Evolutionary conservation across 2,329 filamentous ascomycete genomes (phyloP).

Genomic region (Pseudohalonectria lignicola): DNA sequence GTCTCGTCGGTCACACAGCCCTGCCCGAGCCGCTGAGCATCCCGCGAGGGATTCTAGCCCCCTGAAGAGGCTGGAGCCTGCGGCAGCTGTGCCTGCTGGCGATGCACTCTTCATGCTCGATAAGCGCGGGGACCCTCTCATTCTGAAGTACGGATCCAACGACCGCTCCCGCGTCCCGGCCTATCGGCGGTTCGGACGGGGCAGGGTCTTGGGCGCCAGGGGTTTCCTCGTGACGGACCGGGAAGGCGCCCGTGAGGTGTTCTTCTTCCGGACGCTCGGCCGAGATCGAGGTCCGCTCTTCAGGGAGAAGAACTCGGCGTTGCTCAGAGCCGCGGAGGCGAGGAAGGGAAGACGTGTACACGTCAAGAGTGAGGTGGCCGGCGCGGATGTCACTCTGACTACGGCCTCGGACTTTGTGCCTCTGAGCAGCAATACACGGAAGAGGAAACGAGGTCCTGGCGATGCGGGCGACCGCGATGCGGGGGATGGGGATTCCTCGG

Average conservation of each 20-base stretch:
- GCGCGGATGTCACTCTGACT: neutral
- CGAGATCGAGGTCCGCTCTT: conserved; percentile 28
- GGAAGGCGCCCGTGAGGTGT: conserved; percentile 45
- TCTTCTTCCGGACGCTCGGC: conserved; percentile 34
- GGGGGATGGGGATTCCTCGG: conserved; percentile 14
- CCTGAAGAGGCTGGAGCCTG: too few relatives aligned
- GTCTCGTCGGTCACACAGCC: too few relatives aligned
- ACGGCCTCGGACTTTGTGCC: conserved; percentile 35
- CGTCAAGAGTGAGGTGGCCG: too few relatives aligned
- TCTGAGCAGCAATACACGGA: conserved; percentile 26
- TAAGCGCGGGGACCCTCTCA: conserved; percentile 64
- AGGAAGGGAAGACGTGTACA: neutral
- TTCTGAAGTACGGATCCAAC: conserved; percentile 61
- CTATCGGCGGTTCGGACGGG: conserved; percentile 60
- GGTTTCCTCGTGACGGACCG: conserved; percentile 54
- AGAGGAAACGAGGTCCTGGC: conserved; percentile 26
- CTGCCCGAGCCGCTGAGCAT: too few relatives aligned
- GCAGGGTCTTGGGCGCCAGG: conserved; percentile 62
- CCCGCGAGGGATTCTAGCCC: too few relatives aligned
- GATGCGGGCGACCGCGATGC: conserved; percentile 8
- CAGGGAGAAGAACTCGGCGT: conserved; percentile 27
- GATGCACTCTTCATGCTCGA: conserved; percentile 55
- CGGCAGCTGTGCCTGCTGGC: too few relatives aligned
- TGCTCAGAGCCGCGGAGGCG: conserved; percentile 12
- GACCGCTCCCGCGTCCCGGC: conserved; percentile 61